Percentiles rank a stretch among this genome's conserved stretches.
These are phyloP conservation scores for Clonostachys rhizophaga DNA, from an alignment of 2,329 filamentous ascomycete genomes.

Conservation along the genomic window DNA sequence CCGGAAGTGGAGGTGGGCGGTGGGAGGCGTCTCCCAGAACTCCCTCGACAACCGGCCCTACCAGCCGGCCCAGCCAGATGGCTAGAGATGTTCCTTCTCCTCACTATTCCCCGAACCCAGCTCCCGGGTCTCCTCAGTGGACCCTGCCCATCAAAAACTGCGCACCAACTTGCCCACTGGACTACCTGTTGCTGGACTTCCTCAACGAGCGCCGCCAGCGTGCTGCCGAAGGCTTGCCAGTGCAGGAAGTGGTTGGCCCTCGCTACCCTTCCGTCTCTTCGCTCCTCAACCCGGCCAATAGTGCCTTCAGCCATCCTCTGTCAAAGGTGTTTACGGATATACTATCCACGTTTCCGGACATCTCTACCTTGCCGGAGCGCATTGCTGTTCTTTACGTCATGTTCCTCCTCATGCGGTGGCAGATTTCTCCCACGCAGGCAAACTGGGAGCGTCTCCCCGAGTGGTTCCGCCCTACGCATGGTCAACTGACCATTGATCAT, in stretches of 20 bases:
- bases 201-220: slow-evolving; percentile 64
- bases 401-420: slow-evolving; percentile 85
- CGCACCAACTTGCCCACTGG: slow-evolving; percentile 69
- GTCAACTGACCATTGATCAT: slow-evolving; percentile 64
- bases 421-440: slow-evolving; percentile 71
- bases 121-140: slow-evolving; percentile 5
- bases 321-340: slow-evolving; percentile 86
- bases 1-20: background rate
- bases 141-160: slow-evolving; percentile 50
- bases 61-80: background rate
- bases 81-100: background rate
- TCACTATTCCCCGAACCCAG: background rate
- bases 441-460: slow-evolving; percentile 75
- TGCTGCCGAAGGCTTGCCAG: slow-evolving; percentile 58
- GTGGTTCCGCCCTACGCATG: slow-evolving; percentile 63
- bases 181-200: slow-evolving; percentile 76
- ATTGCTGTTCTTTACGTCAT: slow-evolving; percentile 80
- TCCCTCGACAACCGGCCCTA: background rate
- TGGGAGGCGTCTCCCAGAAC: background rate
- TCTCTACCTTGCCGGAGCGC: slow-evolving; percentile 74
- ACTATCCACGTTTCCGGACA: slow-evolving; percentile 75
- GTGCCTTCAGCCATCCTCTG: slow-evolving; percentile 64
- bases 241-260: slow-evolving; percentile 67
- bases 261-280: slow-evolving; percentile 76
- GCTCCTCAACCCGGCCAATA: slow-evolving; percentile 66